phyloP scores from a whole-genome alignment of 1,284 basidiomycete species.

The Vanrija pseudolonga region DNA sequence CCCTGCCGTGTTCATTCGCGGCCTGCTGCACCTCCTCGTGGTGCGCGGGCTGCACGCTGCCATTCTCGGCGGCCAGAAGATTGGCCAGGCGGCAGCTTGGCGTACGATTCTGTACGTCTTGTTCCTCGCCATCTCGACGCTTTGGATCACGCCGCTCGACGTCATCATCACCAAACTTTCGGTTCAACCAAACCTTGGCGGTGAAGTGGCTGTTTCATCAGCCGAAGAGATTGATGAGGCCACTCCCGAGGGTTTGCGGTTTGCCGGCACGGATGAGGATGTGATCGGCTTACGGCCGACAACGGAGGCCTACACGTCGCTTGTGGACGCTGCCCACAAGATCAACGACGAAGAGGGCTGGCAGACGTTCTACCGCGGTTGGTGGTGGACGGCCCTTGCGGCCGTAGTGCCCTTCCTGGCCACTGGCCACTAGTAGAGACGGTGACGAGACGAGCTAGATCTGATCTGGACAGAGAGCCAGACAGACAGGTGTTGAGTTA shows the following conservation, averaged over 20 bases:
- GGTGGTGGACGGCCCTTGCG: conserved; percentile 65
- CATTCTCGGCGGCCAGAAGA: conserved; percentile 14
- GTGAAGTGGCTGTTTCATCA: conserved; percentile 54
- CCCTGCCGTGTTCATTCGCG: conserved; percentile 62
- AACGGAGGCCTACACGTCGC: conserved; percentile 76
- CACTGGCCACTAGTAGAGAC: no score
- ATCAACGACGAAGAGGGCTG: conserved; percentile 81
- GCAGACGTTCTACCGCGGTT: conserved; percentile 72
- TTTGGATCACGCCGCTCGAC: conserved; percentile 72
- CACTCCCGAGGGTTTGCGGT: conserved; percentile 58
- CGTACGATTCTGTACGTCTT: conserved; percentile 57
- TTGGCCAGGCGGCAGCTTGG: conserved; percentile 19
- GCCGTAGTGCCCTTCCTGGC: no score
- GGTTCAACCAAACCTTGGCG: conserved; percentile 77
- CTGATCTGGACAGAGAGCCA: no score
- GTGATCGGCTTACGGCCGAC: conserved; percentile 82
- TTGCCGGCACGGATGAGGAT: conserved; percentile 73
- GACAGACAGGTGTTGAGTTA: no score
- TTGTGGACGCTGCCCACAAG: conserved; percentile 71
- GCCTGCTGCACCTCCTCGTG: conserved; percentile 63
- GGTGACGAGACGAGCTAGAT: no score
- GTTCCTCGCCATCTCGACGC: conserved; percentile 58
- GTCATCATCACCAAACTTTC: conserved; percentile 75
- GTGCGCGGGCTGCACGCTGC: conserved; percentile 53
- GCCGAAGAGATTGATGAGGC: conserved; percentile 62